These are phyloP conservation scores for Rhododendron simsii DNA, from an alignment of 148 eudicot genomes.

Conservation along the genomic window DNA sequence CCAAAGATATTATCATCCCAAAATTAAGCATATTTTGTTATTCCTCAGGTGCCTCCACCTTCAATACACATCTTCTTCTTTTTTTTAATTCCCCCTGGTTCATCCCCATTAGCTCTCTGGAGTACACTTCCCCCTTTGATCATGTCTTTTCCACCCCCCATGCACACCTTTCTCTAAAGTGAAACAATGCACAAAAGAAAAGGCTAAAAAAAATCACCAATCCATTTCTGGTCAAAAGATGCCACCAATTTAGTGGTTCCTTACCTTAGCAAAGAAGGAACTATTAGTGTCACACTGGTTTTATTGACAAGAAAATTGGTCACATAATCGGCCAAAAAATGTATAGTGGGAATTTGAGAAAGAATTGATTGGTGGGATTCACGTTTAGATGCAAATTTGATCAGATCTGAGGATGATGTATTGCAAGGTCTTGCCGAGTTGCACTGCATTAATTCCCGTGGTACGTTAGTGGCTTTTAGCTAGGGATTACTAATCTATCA, in stretches of 20 bases:
- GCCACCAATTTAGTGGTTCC: slow-evolving; percentile 6
- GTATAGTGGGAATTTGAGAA: not conserved
- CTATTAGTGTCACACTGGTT: not conserved
- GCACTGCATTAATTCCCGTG: too few species aligned
- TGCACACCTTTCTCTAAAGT: slow-evolving; percentile 2
- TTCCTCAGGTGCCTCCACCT: slow-evolving; percentile 1
- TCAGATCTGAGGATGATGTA: too few species aligned
- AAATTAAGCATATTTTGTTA: not conserved
- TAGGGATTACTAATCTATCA: too few species aligned
- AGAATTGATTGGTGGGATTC: too few species aligned
- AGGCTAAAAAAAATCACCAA: not conserved
- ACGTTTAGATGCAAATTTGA: too few species aligned
- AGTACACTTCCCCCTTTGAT: not conserved
- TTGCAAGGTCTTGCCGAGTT: too few species aligned
- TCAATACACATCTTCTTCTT: not conserved
- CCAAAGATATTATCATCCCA: not conserved
- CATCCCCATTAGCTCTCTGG: not conserved
- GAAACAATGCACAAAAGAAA: not conserved
- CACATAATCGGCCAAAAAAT: not conserved
- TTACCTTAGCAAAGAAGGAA: slow-evolving; percentile 4
- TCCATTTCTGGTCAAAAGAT: slow-evolving; percentile 1
- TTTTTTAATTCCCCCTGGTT: not conserved
- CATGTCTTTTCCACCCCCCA: not conserved
- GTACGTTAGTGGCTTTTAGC: too few species aligned
- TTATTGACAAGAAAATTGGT: not conserved